Evolutionary conservation across 1,284 basidiomycete species (phyloP).

Genomic region (Sporisorium iseilematis-ciliati): DNA sequence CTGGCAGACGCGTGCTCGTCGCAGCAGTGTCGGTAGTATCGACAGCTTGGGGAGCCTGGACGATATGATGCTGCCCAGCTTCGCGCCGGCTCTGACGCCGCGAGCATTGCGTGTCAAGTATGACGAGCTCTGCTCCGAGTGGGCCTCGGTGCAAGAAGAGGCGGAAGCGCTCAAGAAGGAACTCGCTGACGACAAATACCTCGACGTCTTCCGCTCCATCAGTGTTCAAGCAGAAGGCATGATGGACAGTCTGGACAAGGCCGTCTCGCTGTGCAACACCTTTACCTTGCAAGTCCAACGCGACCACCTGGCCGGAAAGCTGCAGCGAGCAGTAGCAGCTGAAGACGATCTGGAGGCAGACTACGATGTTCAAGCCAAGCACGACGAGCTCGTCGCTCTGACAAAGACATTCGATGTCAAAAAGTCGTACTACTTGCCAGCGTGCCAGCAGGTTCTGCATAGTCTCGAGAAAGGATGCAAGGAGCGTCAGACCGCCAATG

Average conservation of each 20-base stretch:
- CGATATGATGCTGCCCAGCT: slow-evolving; percentile 38
- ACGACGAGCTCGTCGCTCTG: slow-evolving; percentile 45
- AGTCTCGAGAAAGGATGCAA: slow-evolving; percentile 92
- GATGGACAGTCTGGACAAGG: slow-evolving; percentile 94
- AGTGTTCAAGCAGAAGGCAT: slow-evolving; percentile 92
- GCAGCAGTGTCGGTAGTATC: slow-evolving; percentile 36
- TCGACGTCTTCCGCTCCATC: slow-evolving; percentile 91
- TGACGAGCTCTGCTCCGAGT: slow-evolving; percentile 73
- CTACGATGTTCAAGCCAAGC: slow-evolving; percentile 40
- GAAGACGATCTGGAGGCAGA: slow-evolving; percentile 35
- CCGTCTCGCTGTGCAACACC: slow-evolving; percentile 84
- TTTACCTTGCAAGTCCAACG: slow-evolving; percentile 53
- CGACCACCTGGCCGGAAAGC: slow-evolving; percentile 30
- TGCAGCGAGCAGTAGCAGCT: slow-evolving; percentile 17
- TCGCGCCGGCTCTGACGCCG: slow-evolving; percentile 34
- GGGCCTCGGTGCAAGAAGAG: slow-evolving; percentile 83
- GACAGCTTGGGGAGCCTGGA: slow-evolving; percentile 48
- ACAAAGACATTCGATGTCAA: slow-evolving; percentile 58
- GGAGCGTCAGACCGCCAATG: slow-evolving; percentile 91
- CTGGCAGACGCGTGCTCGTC: slow-evolving; percentile 23
- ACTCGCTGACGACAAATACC: slow-evolving; percentile 93
- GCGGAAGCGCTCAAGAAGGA: slow-evolving; percentile 86
- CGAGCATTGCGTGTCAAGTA: slow-evolving; percentile 31
- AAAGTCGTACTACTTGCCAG: slow-evolving; percentile 85
- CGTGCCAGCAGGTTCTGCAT: slow-evolving; percentile 88